Evolutionary conservation across 2,329 filamentous ascomycete species (phyloP).

Genomic region (Sporothrix brunneoviolacea): DNA sequence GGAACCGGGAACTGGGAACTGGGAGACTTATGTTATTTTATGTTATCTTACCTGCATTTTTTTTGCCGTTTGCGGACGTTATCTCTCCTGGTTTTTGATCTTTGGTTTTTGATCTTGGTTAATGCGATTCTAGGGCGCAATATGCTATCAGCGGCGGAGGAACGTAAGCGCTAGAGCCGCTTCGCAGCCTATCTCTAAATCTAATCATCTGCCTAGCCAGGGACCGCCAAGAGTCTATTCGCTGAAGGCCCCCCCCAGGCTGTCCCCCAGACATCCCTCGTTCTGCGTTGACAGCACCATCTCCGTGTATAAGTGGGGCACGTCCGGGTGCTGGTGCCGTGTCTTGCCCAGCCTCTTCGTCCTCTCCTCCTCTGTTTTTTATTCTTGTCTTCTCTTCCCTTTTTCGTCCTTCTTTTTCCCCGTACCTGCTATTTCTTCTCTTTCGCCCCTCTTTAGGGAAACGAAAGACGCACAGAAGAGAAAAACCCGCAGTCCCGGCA

Average conservation of each 20-base stretch:
- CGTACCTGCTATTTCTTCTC: background rate
- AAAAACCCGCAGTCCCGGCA: no score
- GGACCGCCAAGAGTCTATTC: background rate
- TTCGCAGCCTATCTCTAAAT: background rate
- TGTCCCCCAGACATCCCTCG: no score
- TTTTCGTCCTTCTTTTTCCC: background rate
- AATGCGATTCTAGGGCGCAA: no score
- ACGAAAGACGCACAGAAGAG: no score
- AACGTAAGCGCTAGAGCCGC: slow-evolving; percentile 2
- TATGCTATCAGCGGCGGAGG: background rate
- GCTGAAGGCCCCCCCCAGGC: background rate
- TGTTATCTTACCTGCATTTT: background rate
- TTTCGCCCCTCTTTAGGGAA: no score
- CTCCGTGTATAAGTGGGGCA: no score
- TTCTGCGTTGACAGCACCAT: no score
- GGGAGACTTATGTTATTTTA: background rate
- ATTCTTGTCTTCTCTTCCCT: background rate
- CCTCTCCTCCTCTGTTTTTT: background rate
- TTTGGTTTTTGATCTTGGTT: no score
- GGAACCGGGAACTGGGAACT: no score
- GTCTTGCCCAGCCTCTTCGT: no score
- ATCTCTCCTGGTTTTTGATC: background rate
- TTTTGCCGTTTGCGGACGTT: background rate
- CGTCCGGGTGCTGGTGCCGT: no score
- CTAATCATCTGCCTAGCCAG: background rate